These are phyloP conservation scores for Dispira simplex DNA, from an alignment of 192 early-diverging fungal species.

Conservation along the genomic window DNA sequence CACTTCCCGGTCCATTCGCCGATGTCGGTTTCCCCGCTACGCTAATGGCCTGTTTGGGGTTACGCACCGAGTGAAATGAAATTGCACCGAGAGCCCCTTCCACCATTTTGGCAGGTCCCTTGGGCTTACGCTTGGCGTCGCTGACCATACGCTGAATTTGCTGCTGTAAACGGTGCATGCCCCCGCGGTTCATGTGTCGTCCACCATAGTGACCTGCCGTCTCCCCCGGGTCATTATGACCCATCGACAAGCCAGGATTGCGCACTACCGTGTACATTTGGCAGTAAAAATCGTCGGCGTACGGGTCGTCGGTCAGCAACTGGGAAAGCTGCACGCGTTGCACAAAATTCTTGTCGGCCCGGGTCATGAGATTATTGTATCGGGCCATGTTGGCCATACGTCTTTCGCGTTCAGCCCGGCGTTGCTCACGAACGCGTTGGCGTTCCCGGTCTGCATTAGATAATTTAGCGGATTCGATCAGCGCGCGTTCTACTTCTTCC, in stretches of 20 bases:
- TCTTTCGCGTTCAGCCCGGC: constrained; percentile 19
- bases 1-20: too few relatives aligned
- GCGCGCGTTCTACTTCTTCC: constrained; percentile 53
- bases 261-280: constrained; percentile 73
- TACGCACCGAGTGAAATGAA: constrained; percentile 70
- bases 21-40: constrained; percentile 33
- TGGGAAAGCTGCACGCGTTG: constrained; percentile 89
- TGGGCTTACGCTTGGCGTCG: constrained; percentile 74
- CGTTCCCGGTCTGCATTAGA: constrained; percentile 10
- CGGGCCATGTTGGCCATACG: constrained; percentile 37
- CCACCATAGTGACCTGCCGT: background rate
- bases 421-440: constrained; percentile 9
- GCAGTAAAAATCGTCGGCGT: constrained; percentile 91
- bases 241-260: constrained; percentile 14
- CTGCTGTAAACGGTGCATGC: constrained; percentile 68
- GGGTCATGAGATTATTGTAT: constrained; percentile 83
- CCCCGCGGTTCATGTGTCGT: constrained; percentile 19
- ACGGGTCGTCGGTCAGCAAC: constrained; percentile 85
- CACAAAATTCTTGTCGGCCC: constrained; percentile 88
- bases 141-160: constrained; percentile 95
- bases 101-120: constrained; percentile 65
- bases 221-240: background rate
- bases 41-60: constrained; percentile 74
- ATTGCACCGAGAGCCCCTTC: constrained; percentile 96
- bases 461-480: constrained; percentile 16